A percentile compares a stretch with the other conserved stretches of the same genome.
Evolutionary conservation across 73 alveolate genomes (phyloP).

Genomic region (Paramecium pentaurelia): DNA sequence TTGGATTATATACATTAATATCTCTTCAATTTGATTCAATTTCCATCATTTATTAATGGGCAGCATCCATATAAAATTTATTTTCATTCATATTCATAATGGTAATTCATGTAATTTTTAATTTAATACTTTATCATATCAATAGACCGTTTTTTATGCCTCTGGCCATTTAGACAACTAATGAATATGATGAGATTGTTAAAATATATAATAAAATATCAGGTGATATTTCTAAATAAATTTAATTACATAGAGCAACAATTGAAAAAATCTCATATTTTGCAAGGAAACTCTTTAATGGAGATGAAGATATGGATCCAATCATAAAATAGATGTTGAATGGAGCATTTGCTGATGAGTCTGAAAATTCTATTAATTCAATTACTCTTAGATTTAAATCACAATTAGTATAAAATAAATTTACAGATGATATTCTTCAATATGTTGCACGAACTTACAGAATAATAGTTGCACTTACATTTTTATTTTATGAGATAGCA

Average conservation of each 20-base stretch:
- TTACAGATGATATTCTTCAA: neutral
- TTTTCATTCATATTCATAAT: neutral
- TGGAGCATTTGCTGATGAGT: constrained; percentile 23
- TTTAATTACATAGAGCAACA: neutral
- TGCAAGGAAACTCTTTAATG: constrained; percentile 1
- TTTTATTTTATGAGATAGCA: neutral
- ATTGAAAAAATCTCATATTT: neutral
- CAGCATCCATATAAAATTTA: neutral
- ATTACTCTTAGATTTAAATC: neutral
- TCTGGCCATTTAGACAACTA: neutral
- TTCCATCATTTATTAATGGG: neutral
- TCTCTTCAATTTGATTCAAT: neutral
- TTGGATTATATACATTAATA: neutral
- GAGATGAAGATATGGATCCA: constrained; percentile 38
- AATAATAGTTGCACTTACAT: neutral
- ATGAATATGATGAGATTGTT: neutral
- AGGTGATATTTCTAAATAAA: neutral
- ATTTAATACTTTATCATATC: neutral
- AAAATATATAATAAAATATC: neutral
- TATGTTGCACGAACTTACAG: neutral
- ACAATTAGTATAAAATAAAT: neutral
- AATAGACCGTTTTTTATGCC: neutral
- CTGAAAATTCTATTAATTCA: neutral
- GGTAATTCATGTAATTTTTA: neutral
- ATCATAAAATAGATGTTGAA: neutral